Evolutionary conservation across 2,329 filamentous ascomycete genomes (phyloP), one percentile per base, ranked within the genome.

Genomic region (Epichloe sp.): DNA sequence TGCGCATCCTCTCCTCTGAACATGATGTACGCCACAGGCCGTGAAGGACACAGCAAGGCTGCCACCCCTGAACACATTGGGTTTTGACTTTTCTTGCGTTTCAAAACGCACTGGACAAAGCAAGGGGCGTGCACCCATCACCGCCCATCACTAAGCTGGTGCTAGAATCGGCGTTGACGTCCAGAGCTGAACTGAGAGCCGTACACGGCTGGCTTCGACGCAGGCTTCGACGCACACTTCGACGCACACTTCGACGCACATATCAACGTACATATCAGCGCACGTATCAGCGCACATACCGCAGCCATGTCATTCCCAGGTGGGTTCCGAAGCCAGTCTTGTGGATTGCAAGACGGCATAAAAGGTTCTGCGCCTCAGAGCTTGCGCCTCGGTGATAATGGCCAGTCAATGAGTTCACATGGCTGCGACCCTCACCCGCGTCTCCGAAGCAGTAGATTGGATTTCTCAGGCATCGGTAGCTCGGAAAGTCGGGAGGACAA

Each of bases 101-200:
- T 37, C 41, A 35, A 17, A 19, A 31, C 14, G 12, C 46, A 26
- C 46, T 14, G 14, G 10, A 21, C 23, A 12, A 42, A 23, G 12
- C 7, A 43, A 44, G 44, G 42, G 49, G 36, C 36, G 49, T 50
- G 42, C 23, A 12, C 43, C 40, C 43, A 38, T 26, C 26, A 26
- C 26, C 26, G 8, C 7, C 26, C 26, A 3, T 26, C 26, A 26
- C 26, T 19, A 46, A 47, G 49, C 49, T 50, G 43, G 42, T 42
- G 49, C 14, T n/a, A 15, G n/a, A 45, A 38, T 40, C 47, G 38
- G 45, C 44, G 47, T 46, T 42, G 52, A 45, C 50, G 36, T 42
- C 40, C 43, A 47, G 37, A 56, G 54, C 54, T 56, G 54, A 56
- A 50, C 35, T 31, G 17, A 43, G 51, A 44, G 43, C 48, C 54